Conservation (phyloP, 1,139 yeast species). For the Trichomonascaceae sp. region DNA sequence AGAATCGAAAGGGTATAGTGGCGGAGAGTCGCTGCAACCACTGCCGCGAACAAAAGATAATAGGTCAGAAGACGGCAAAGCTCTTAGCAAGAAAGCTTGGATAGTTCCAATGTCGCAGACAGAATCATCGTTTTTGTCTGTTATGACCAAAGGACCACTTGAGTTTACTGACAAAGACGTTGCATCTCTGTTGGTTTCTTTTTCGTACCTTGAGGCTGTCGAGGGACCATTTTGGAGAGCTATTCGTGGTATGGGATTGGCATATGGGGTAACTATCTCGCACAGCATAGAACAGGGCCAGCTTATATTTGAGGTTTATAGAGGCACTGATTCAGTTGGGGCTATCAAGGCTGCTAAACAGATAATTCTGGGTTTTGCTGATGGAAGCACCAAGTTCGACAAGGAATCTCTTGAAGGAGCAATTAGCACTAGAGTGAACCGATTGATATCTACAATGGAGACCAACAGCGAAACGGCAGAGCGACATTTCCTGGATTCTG, state of each 20-base stretch:
- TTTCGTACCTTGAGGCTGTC: constrained; percentile 73
- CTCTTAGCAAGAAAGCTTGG: constrained; percentile 51
- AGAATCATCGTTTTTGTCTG: constrained; percentile 70
- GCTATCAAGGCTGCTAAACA: constrained; percentile 64
- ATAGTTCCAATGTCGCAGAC: constrained; percentile 77
- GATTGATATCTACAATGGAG: constrained; percentile 60
- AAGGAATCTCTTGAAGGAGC: constrained; percentile 60
- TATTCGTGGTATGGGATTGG: constrained; percentile 90
- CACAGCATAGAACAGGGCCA: constrained; percentile 62
- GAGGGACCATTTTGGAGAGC: constrained; percentile 99
- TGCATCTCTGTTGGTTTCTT: constrained; percentile 64
- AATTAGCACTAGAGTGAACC: constrained; percentile 65
- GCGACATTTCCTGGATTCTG: constrained; percentile 57
- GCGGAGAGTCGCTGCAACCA: constrained; percentile 10
- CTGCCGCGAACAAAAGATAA: constrained; percentile 53
- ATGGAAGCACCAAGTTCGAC: constrained; percentile 52
- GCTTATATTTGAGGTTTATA: constrained; percentile 59
- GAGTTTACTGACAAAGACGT: constrained; percentile 63
- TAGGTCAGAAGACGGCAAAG: constrained; percentile 51
- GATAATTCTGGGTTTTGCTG: constrained; percentile 57
- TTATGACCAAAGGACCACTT: constrained; percentile 58
- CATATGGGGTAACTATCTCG: constrained; percentile 74
- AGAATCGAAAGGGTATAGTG: constrained; percentile 2
- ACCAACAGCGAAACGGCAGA: constrained; percentile 54
- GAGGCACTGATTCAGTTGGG: constrained; percentile 77